Evolutionary conservation across 2,329 filamentous ascomycete species (phyloP).

Genomic region (Teratosphaeria nubilosa): DNA sequence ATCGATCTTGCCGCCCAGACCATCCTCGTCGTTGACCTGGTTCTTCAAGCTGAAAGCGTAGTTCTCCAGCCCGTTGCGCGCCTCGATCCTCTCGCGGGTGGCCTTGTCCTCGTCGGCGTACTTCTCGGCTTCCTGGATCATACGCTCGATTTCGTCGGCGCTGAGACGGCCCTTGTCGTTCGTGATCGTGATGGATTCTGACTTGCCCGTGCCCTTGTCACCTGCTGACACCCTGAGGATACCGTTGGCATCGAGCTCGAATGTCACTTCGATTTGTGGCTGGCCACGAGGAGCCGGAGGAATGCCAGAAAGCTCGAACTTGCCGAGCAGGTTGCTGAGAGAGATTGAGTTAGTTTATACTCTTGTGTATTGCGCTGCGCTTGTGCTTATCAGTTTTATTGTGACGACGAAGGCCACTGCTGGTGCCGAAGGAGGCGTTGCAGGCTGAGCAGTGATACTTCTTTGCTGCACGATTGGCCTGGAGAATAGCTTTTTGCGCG

Average conservation of each 20-base stretch:
- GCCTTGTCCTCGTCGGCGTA: slow-evolving; percentile 99
- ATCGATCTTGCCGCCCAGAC: slow-evolving; percentile 95
- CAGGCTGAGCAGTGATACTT: no score
- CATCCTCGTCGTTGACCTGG: slow-evolving; percentile 94
- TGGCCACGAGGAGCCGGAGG: slow-evolving; percentile 91
- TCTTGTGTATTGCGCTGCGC: slow-evolving; percentile 28
- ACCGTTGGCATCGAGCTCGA: slow-evolving; percentile 96
- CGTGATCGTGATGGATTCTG: slow-evolving; percentile 95
- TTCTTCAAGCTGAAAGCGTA: slow-evolving; percentile 99
- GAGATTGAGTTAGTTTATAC: slow-evolving; percentile 36
- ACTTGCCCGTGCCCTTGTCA: slow-evolving; percentile 97
- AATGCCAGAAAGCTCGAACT: slow-evolving; percentile 95
- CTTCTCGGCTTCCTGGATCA: slow-evolving; percentile 97
- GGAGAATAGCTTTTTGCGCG: no score
- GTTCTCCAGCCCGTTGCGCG: slow-evolving; percentile 95
- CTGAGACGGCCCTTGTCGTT: slow-evolving; percentile 98
- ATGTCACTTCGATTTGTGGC: slow-evolving; percentile 95
- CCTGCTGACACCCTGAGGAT: slow-evolving; percentile 92
- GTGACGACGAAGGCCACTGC: no score
- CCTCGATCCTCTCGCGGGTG: slow-evolving; percentile 91
- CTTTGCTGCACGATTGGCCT: no score
- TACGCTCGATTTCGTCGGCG: slow-evolving; percentile 96
- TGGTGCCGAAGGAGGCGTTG: no score
- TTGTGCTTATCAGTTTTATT: no score
- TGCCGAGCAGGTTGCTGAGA: slow-evolving; percentile 71